These are phyloP conservation scores for Penicillium sumatraense DNA, from an alignment of 2,329 filamentous ascomycete species.

Conservation along the genomic window DNA sequence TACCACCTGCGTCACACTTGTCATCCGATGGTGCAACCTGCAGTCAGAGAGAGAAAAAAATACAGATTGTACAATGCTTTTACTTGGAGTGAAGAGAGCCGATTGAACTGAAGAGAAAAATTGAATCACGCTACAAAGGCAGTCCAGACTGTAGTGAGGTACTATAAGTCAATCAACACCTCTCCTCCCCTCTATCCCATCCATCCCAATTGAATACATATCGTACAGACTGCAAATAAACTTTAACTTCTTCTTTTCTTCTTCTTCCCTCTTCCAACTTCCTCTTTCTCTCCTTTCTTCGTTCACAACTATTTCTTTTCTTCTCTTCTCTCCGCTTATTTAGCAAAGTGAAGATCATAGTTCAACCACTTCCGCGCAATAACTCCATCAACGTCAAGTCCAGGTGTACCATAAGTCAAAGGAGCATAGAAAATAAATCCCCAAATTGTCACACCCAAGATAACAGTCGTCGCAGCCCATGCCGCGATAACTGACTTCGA, in stretches of 20 bases:
- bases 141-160: too few species aligned
- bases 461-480: conserved; percentile 77
- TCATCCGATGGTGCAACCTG: too few species aligned
- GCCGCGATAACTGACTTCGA: conserved; percentile 75
- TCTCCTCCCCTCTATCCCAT: not conserved
- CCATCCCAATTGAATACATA: not conserved
- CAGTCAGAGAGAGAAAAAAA: too few species aligned
- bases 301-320: not conserved
- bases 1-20: too few species aligned
- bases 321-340: conserved; percentile 59
- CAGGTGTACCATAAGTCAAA: conserved; percentile 92
- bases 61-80: too few species aligned
- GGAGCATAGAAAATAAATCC: conserved; percentile 94
- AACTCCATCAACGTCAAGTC: conserved; percentile 78
- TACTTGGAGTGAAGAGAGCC: too few species aligned
- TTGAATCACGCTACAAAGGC: not conserved
- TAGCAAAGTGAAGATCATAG: conserved; percentile 98
- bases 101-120: not conserved
- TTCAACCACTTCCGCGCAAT: conserved; percentile 89
- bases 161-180: not conserved
- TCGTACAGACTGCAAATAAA: conserved; percentile 6
- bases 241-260: not conserved
- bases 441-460: conserved; percentile 70
- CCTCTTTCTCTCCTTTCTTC: not conserved
- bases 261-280: not conserved